Evolutionary conservation across 164 flowering plant genomes (phyloP).

Genomic region (Vitis riparia): DNA sequence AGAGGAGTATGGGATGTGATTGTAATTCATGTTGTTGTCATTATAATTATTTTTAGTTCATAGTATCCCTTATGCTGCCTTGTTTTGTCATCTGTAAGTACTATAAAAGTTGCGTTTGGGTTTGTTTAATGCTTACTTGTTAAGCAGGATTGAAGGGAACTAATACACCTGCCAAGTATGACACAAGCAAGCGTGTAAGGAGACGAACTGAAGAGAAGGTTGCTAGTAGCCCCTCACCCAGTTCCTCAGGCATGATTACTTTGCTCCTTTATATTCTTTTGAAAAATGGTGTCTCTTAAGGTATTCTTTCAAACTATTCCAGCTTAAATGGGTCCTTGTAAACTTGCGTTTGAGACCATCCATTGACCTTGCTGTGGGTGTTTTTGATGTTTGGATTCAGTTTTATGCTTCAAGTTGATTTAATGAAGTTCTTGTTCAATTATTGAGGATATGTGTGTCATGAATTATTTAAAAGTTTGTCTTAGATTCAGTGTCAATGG

Average conservation of each 20-base stretch:
- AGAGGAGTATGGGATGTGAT: too few species aligned
- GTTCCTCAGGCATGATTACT: conserved; percentile 21
- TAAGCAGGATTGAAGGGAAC: conserved; percentile 11
- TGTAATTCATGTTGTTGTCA: background rate
- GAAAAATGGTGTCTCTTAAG: background rate
- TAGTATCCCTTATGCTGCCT: too few species aligned
- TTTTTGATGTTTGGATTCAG: background rate
- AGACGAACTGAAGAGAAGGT: conserved; percentile 14
- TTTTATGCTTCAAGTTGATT: background rate
- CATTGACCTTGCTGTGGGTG: too few species aligned
- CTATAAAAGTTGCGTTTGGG: too few species aligned
- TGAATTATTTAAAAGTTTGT: background rate
- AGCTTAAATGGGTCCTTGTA: background rate
- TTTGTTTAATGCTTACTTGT: too few species aligned
- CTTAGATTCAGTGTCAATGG: background rate
- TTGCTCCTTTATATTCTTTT: background rate
- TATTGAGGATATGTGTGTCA: background rate
- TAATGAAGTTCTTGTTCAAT: background rate
- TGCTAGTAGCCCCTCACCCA: conserved; percentile 21
- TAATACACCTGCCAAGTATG: conserved; percentile 5
- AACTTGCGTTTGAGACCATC: background rate
- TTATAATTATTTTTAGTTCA: background rate
- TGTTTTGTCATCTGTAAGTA: too few species aligned
- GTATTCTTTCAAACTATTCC: background rate
- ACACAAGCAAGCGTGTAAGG: background rate